Conservation (phyloP, 2,329 filamentous ascomycete genomes). For the Apiospora koreana region DNA sequence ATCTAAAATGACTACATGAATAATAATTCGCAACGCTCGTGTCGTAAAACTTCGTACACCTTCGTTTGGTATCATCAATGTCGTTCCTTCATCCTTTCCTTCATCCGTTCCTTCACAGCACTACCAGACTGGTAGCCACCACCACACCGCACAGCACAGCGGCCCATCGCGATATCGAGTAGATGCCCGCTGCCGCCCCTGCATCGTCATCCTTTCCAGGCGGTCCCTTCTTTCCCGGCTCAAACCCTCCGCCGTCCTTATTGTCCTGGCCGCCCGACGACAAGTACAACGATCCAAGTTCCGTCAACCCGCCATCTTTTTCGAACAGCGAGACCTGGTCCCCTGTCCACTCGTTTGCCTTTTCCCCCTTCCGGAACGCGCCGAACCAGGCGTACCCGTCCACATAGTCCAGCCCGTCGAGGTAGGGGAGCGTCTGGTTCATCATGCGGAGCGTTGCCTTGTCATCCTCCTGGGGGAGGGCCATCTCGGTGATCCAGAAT, state of each 20-base stretch:
- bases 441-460: conserved; percentile 40
- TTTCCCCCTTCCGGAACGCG: conserved; percentile 37
- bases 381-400: conserved; percentile 44
- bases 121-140: neutral
- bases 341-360: conserved; percentile 42
- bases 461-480: conserved; percentile 35
- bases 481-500: conserved; percentile 44
- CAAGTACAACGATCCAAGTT: conserved; percentile 39
- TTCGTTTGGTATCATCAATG: neutral
- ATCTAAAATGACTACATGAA: neutral
- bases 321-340: conserved; percentile 39
- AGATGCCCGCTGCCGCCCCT: neutral
- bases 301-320: conserved; percentile 37
- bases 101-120: neutral
- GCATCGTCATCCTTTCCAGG: neutral
- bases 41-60: neutral
- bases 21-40: neutral
- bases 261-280: conserved; percentile 32
- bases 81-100: neutral
- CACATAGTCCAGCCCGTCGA: conserved; percentile 36
- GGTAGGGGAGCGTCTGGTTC: conserved; percentile 38
- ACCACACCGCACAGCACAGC: neutral
- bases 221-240: conserved; percentile 30
- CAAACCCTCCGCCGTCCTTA: conserved; percentile 36
- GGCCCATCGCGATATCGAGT: neutral